Evolutionary conservation across 2,329 filamentous ascomycete genomes (phyloP).

Genomic region (Aspergillus thermomutatus): DNA sequence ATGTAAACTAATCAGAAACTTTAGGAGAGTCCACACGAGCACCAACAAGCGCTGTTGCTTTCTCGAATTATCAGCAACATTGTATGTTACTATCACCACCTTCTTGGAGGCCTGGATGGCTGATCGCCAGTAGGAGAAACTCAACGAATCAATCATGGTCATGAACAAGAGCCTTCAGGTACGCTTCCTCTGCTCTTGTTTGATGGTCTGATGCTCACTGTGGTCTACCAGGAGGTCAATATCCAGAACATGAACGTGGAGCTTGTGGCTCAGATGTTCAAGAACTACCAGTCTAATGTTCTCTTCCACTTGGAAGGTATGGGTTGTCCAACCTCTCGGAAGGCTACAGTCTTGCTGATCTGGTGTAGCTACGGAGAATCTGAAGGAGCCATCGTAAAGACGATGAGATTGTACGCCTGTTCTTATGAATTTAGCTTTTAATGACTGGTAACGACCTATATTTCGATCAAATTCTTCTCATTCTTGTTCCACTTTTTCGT

Average conservation of each 20-base stretch:
- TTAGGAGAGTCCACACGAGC: slow-evolving; percentile 92
- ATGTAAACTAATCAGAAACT: not conserved
- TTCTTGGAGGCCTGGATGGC: slow-evolving; percentile 7
- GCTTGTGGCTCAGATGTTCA: slow-evolving; percentile 98
- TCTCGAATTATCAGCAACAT: slow-evolving; percentile 97
- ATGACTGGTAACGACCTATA: not conserved
- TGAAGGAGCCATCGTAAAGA: slow-evolving; percentile 69
- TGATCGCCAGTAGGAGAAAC: slow-evolving; percentile 68
- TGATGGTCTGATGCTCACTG: not conserved
- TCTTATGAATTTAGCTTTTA: not conserved
- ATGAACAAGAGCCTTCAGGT: slow-evolving; percentile 92
- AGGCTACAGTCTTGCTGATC: slow-evolving; percentile 3
- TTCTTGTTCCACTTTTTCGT: not conserved
- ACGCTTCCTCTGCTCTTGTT: slow-evolving; percentile 5
- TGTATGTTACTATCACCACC: slow-evolving; percentile 53
- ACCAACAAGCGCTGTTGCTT: slow-evolving; percentile 90
- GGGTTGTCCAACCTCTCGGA: slow-evolving; percentile 1
- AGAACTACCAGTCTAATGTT: slow-evolving; percentile 98
- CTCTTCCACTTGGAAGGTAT: slow-evolving; percentile 94
- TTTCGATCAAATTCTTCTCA: not conserved
- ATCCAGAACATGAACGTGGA: slow-evolving; percentile 99
- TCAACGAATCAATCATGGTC: slow-evolving; percentile 89
- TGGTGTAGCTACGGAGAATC: slow-evolving; percentile 69
- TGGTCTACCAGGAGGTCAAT: slow-evolving; percentile 76
- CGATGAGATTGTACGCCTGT: not conserved